Conservation (phyloP, 2,329 filamentous ascomycete genomes). For the Sporothrix inflata region DNA sequence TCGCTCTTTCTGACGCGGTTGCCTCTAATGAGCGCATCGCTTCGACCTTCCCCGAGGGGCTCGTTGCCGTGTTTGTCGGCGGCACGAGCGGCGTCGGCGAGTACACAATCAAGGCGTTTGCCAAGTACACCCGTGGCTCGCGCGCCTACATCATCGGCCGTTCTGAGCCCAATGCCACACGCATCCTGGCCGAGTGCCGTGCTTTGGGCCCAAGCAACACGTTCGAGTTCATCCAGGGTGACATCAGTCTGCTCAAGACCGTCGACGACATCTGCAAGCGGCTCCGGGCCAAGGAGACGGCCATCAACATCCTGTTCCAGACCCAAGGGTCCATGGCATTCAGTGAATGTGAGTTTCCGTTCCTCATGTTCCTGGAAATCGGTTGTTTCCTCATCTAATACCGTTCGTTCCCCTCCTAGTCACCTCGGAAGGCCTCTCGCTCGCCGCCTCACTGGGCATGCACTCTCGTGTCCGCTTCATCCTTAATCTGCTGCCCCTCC, state of each 20-base stretch:
- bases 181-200: slow-evolving; percentile 49
- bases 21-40: slow-evolving; percentile 43
- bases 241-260: slow-evolving; percentile 51
- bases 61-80: slow-evolving; percentile 56
- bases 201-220: slow-evolving; percentile 49
- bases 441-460: slow-evolving; percentile 54
- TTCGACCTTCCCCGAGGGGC: slow-evolving; percentile 41
- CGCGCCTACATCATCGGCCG: slow-evolving; percentile 54
- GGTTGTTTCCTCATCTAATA: background rate
- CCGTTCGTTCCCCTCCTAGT: slow-evolving; percentile 47
- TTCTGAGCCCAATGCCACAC: slow-evolving; percentile 45
- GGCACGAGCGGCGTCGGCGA: slow-evolving; percentile 57
- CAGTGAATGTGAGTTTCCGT: background rate
- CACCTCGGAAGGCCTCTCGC: slow-evolving; percentile 60
- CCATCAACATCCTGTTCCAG: slow-evolving; percentile 45
- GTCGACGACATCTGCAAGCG: slow-evolving; percentile 55
- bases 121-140: slow-evolving; percentile 43
- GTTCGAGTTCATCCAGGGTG: slow-evolving; percentile 51
- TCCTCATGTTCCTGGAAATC: background rate
- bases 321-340: slow-evolving; percentile 23
- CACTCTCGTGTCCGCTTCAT: slow-evolving; percentile 63
- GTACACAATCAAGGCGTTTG: slow-evolving; percentile 49
- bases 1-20: slow-evolving; percentile 36
- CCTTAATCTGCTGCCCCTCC: slow-evolving; percentile 59
- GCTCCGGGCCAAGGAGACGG: slow-evolving; percentile 53